Evolutionary conservation across 1,284 basidiomycete species (phyloP).

Genomic region (Cutaneotrichosporon sp.): DNA sequence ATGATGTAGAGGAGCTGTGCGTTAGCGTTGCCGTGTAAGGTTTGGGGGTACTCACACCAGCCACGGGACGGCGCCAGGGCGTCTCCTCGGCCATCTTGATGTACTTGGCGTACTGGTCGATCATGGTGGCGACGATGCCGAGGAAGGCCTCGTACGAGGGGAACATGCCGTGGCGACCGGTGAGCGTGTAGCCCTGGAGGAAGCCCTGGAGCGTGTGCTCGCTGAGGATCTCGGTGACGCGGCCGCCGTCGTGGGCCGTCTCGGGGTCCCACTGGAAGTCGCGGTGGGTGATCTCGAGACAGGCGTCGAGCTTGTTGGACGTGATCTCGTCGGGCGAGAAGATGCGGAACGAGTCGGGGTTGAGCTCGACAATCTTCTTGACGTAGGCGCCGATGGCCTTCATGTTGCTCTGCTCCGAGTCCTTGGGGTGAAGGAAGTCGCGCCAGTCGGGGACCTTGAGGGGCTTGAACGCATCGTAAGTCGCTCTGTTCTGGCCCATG

Average conservation of each 20-base stretch:
- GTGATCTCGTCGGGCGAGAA: slow-evolving; percentile 86
- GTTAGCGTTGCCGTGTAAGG: slow-evolving; percentile 60
- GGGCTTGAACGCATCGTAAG: slow-evolving; percentile 65
- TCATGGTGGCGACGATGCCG: slow-evolving; percentile 56
- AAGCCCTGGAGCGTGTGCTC: slow-evolving; percentile 87
- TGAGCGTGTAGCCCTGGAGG: slow-evolving; percentile 75
- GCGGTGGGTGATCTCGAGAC: slow-evolving; percentile 66
- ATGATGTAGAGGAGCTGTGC: slow-evolving; percentile 56
- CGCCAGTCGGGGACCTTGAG: slow-evolving; percentile 70
- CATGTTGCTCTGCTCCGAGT: slow-evolving; percentile 70
- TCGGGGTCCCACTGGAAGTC: slow-evolving; percentile 28
- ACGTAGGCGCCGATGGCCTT: slow-evolving; percentile 54
- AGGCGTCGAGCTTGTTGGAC: slow-evolving; percentile 80
- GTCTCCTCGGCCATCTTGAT: slow-evolving; percentile 77
- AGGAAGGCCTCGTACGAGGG: slow-evolving; percentile 76
- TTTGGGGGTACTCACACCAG: slow-evolving; percentile 14
- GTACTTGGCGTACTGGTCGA: slow-evolving; percentile 77
- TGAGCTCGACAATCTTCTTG: slow-evolving; percentile 62
- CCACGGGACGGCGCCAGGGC: slow-evolving; percentile 66
- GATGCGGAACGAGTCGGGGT: slow-evolving; percentile 72
- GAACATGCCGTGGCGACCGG: slow-evolving; percentile 75
- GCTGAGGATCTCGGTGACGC: slow-evolving; percentile 82
- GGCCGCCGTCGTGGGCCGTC: slow-evolving; percentile 36
- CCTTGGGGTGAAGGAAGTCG: slow-evolving; percentile 60
- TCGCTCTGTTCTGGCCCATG: slow-evolving; percentile 55